These are phyloP conservation scores for Colletotrichum cordylinicola DNA, from an alignment of 2,329 filamentous ascomycete species.

Conservation along the genomic window DNA sequence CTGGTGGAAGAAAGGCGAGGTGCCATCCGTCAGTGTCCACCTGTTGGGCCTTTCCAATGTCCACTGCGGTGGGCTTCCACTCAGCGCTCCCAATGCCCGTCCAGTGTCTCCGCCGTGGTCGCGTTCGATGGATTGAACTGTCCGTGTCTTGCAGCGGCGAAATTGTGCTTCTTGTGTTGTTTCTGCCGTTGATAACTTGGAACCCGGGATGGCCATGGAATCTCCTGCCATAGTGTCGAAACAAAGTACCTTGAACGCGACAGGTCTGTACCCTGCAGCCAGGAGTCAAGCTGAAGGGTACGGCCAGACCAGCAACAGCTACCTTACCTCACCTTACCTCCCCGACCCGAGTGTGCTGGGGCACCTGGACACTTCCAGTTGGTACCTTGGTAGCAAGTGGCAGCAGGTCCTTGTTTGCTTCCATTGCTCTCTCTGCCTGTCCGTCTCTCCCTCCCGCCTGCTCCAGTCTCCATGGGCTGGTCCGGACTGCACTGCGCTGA, in stretches of 20 bases:
- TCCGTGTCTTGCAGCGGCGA: background rate
- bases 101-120: background rate
- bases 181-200: background rate
- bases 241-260: background rate
- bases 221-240: background rate
- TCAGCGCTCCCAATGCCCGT: background rate
- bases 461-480: background rate
- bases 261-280: background rate
- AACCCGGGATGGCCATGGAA: background rate
- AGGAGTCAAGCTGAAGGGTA: background rate
- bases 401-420: background rate
- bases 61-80: background rate
- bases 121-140: background rate
- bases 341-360: background rate
- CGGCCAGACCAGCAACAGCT: background rate
- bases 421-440: background rate
- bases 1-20: background rate
- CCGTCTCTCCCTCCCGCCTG: background rate
- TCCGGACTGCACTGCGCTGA: background rate
- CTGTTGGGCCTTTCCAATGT: background rate
- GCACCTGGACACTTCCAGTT: background rate
- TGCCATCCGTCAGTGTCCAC: background rate
- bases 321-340: background rate
- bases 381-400: background rate
- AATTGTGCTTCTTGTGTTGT: background rate